A percentile compares a stretch with the other conserved stretches of the same genome.
These are phyloP conservation scores for Gliomastix tumulicola DNA, from an alignment of 2,329 filamentous ascomycete species.

Conservation along the genomic window DNA sequence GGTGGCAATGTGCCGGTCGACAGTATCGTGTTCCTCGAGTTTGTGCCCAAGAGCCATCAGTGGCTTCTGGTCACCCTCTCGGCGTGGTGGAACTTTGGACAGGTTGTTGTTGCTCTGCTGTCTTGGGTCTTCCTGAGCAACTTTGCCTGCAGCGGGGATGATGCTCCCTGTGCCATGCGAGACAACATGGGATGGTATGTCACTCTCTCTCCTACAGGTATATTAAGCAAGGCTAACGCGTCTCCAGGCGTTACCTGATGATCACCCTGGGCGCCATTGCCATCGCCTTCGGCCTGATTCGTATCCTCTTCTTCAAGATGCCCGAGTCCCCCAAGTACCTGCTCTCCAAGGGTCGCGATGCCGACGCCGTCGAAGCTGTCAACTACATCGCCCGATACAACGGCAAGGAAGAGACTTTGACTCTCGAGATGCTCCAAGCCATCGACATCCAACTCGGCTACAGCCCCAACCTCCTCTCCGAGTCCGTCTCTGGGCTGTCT, in stretches of 20 bases:
- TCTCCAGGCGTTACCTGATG: constrained; percentile 26
- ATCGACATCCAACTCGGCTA: constrained; percentile 8
- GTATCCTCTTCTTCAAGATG: constrained; percentile 32
- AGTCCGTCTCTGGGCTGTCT: constrained; percentile 5
- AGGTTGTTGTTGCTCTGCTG: constrained; percentile 29
- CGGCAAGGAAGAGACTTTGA: constrained; percentile 19
- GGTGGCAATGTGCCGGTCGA: constrained; percentile 40
- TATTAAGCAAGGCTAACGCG: not conserved
- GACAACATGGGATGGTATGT: constrained; percentile 36
- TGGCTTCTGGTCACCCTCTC: constrained; percentile 33
- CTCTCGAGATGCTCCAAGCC: constrained; percentile 20
- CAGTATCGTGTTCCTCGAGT: constrained; percentile 40
- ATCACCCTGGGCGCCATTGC: constrained; percentile 31
- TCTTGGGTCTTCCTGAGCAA: constrained; percentile 27
- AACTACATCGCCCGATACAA: constrained; percentile 32
- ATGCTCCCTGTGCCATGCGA: constrained; percentile 22
- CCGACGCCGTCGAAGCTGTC: constrained; percentile 36
- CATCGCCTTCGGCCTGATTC: constrained; percentile 27
- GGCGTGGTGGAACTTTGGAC: constrained; percentile 40
- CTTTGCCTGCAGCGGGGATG: constrained; percentile 21
- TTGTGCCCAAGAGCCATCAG: constrained; percentile 33
- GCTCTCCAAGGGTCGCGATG: constrained; percentile 31
- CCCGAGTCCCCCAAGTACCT: constrained; percentile 35
- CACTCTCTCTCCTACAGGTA: not conserved
- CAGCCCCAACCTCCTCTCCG: not conserved